Percentiles rank a stretch among this genome's conserved stretches.
Conservation (phyloP, 2,329 filamentous ascomycete genomes). For the Monosporascus sp. region DNA sequence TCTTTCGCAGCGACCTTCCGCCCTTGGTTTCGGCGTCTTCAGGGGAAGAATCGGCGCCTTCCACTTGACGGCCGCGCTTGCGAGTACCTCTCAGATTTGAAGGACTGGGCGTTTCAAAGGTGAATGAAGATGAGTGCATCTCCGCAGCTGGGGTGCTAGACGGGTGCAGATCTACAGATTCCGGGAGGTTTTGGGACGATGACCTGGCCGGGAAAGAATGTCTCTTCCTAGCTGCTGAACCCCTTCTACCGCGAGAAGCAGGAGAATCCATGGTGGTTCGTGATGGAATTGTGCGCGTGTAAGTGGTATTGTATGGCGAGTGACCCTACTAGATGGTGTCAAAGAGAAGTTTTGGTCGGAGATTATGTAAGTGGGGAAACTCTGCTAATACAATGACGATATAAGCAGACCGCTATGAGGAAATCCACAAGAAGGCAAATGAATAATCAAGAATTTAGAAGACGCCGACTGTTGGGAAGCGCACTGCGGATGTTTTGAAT, state of each 20-base stretch:
- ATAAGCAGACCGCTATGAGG: not conserved
- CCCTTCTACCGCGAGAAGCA: conserved; percentile 21
- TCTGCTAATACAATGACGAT: not conserved
- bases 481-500: not conserved
- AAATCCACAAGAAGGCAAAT: not conserved
- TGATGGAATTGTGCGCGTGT: conserved; percentile 1
- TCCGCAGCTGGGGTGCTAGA: conserved; percentile 15
- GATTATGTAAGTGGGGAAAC: conserved; percentile 31
- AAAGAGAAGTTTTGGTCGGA: conserved; percentile 22
- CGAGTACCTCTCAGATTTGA: conserved; percentile 34
- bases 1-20: conserved; percentile 53
- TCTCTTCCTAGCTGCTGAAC: conserved; percentile 20
- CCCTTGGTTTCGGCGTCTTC: conserved; percentile 49
- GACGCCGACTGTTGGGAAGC: not conserved
- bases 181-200: conserved; percentile 14
- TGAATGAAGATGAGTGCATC: conserved; percentile 18
- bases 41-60: conserved; percentile 30
- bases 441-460: not conserved
- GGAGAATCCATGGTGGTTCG: conserved; percentile 23
- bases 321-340: conserved; percentile 9
- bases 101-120: conserved; percentile 25
- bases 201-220: conserved; percentile 17
- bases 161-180: conserved; percentile 11
- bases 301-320: conserved; percentile 10
- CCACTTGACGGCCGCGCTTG: conserved; percentile 38